These are phyloP conservation scores for Pichia sp. DNA, from an alignment of 1,139 yeast species.

Conservation along the genomic window DNA sequence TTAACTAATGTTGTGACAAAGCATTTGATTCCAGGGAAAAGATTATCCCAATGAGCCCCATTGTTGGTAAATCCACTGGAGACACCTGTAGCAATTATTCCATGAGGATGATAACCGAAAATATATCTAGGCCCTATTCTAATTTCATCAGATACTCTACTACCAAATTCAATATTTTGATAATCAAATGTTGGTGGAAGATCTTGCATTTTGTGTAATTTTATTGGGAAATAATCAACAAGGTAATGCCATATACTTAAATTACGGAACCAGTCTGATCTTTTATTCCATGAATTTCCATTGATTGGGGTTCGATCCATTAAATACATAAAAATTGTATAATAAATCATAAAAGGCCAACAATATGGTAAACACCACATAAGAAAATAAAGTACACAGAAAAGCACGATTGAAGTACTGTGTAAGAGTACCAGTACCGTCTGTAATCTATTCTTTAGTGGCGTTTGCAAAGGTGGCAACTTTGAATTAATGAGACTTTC, in stretches of 20 bases:
- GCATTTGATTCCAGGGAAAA: constrained; percentile 77
- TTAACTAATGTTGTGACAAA: constrained; percentile 75
- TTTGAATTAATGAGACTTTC: neutral
- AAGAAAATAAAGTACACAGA: constrained; percentile 46
- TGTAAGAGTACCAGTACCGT: constrained; percentile 74
- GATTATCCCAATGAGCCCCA: constrained; percentile 10
- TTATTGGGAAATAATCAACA: constrained; percentile 73
- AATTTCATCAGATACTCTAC: neutral
- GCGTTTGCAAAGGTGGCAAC: constrained; percentile 27
- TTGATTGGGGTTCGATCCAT: constrained; percentile 62
- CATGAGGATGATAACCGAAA: constrained; percentile 96
- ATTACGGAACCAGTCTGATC: constrained; percentile 52
- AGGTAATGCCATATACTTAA: constrained; percentile 65
- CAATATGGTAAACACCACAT: constrained; percentile 31
- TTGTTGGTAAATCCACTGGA: constrained; percentile 64
- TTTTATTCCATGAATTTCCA: constrained; percentile 57
- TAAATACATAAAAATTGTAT: constrained; percentile 51
- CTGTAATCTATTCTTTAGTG: constrained; percentile 36
- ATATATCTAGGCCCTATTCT: constrained; percentile 67
- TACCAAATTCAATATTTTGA: constrained; percentile 6
- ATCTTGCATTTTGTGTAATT: constrained; percentile 59
- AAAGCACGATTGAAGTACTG: constrained; percentile 57
- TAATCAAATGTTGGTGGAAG: constrained; percentile 74
- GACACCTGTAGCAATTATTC: constrained; percentile 89
- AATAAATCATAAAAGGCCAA: constrained; percentile 55